phyloP scores from a whole-genome alignment of 1,284 basidiomycete species.

The Ustilago tritici region DNA sequence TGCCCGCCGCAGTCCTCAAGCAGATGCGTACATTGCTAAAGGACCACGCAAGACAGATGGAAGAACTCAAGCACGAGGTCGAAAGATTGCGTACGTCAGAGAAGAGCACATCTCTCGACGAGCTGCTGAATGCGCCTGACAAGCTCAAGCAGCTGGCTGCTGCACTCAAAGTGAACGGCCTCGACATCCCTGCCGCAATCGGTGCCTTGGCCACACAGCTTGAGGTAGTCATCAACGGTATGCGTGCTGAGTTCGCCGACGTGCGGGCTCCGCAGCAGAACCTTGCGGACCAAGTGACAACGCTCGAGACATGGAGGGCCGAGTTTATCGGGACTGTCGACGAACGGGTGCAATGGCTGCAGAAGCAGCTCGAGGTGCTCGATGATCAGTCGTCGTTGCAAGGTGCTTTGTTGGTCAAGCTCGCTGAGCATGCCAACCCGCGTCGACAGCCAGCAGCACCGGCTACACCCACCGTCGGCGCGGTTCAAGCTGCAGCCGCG shows the following conservation, averaged over 20 bases:
- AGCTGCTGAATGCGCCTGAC: conserved; percentile 19
- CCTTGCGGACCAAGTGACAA: neutral
- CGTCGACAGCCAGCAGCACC: conserved; percentile 13
- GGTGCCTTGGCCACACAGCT: conserved; percentile 2
- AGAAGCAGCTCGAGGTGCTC: conserved; percentile 22
- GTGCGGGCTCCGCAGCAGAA: conserved; percentile 9
- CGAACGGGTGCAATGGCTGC: conserved; percentile 6
- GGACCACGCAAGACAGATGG: conserved; percentile 6
- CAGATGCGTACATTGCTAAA: conserved; percentile 10
- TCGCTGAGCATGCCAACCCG: conserved; percentile 42
- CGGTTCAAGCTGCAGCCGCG: neutral
- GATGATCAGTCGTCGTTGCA: conserved; percentile 46
- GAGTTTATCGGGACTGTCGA: conserved; percentile 7
- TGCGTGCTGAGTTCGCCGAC: conserved; percentile 1
- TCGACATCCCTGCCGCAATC: neutral
- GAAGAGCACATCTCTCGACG: neutral
- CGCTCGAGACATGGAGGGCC: conserved; percentile 7
- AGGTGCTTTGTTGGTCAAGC: conserved; percentile 42
- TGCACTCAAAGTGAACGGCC: conserved; percentile 13
- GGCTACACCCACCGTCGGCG: neutral
- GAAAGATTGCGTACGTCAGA: neutral
- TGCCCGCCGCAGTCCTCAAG: conserved; percentile 4
- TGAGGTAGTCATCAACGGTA: neutral
- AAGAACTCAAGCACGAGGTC: conserved; percentile 3
- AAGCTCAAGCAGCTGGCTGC: conserved; percentile 18